Conservation (phyloP, 148 eudicot genomes). For the Pouteria glomerata region DNA sequence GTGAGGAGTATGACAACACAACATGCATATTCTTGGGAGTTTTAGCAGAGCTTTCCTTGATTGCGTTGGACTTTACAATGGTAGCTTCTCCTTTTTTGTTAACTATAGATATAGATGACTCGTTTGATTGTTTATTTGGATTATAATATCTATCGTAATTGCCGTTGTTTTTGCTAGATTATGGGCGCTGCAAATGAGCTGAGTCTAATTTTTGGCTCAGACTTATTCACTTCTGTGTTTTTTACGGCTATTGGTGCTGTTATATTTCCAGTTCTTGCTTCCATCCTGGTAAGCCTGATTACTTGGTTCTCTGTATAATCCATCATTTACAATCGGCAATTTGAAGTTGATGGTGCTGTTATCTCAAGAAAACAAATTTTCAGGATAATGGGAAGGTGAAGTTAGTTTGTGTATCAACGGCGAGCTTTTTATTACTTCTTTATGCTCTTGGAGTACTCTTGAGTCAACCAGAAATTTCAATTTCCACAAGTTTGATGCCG, state of each 20-base stretch:
- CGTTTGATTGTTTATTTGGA: not conserved
- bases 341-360: slow-evolving; percentile 3
- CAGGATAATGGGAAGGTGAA: slow-evolving; percentile 67
- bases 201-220: slow-evolving; percentile 60
- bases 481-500: slow-evolving; percentile 47
- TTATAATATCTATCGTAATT: not conserved
- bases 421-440: slow-evolving; percentile 38
- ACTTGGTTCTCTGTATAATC: not conserved
- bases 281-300: slow-evolving; percentile 47
- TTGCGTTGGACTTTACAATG: slow-evolving; percentile 76
- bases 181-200: slow-evolving; percentile 87
- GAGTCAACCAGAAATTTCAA: slow-evolving; percentile 58
- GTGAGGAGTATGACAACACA: slow-evolving; percentile 57
- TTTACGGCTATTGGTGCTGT: slow-evolving; percentile 58
- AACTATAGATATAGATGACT: not conserved
- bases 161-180: slow-evolving; percentile 45
- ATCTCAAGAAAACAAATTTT: slow-evolving; percentile 9
- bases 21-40: slow-evolving; percentile 72
- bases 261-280: slow-evolving; percentile 68
- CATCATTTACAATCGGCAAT: not conserved
- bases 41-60: slow-evolving; percentile 70
- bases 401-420: slow-evolving; percentile 45
- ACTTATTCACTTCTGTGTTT: slow-evolving; percentile 61
- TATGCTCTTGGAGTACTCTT: slow-evolving; percentile 60
- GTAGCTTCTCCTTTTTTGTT: slow-evolving; percentile 27